Evolutionary conservation across 2,329 filamentous ascomycete genomes (phyloP), one percentile per base, ranked within the genome.

Genomic region (Fusarium sp.): DNA sequence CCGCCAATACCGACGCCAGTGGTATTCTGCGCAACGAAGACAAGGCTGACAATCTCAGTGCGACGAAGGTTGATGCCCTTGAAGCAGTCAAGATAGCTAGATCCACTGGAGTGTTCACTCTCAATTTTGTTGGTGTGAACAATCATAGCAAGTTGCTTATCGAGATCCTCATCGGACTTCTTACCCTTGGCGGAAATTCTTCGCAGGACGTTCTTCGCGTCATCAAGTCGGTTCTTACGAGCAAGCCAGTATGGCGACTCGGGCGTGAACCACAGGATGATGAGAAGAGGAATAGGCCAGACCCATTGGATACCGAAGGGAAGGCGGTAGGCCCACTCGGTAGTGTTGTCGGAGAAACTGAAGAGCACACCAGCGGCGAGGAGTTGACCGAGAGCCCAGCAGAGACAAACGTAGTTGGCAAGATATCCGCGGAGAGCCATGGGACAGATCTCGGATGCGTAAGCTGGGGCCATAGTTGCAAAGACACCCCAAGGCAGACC

Each of bases 61-160:
- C 83, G 79, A 9, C 82, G 79, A 2, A 80, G 77, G 61, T 86
- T 81, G 10, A 79, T 78, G 9, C 84, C 84, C 11, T 77, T 77
- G 77, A 87, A 86, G 59, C 82, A 84, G 65, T 86, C 83, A 7
- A 73, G 52, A 58, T 85, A 85, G 3, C 73, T 78, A 6, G 78
- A 79, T 0, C 82, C 83, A 0, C 73, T 66, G 6, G 75, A 76
- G 42, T 80, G 73, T 39, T 80, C 75, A 53, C 79, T 77, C 65
- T 86, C 84, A 2, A 84, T 74, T 58, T 82, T 77, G 59, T 82
- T 78, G 3, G 82, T 84, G 46, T 83, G 78, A 7, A 92, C 87
- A 88, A 97, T 97, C 90, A 95, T 94, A 54, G 80, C 75, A 67
- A 84, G 78, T 37, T 80, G 76, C 26, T 79, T 77, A 1, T 70